Evolutionary conservation across 495 filamentous ascomycete genomes (phyloP), one percentile per base, ranked within the genome.

Genomic region (Penicillium bovifimosum): DNA sequence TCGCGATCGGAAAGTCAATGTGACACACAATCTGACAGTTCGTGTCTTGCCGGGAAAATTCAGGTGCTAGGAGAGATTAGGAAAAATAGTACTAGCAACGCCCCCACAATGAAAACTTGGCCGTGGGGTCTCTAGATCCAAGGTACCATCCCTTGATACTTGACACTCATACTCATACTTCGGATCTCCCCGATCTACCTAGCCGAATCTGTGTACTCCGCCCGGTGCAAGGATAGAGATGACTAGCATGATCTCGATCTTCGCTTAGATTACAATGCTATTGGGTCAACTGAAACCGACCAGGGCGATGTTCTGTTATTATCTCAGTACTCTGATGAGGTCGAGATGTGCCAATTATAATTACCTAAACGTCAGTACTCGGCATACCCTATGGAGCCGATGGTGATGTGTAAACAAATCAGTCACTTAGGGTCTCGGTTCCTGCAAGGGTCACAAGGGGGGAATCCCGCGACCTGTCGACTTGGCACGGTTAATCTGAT

Each of bases 371-470:
- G 4, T 24, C 2, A 24, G 20, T 24, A 24, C 20, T 24, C 2
- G 20, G 20, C 20, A 24, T 24, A 24, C 20, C n/a, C n/a, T n/a
- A 24, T 24, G 2, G 20, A 24, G 2, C 20, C 36, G 28, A 36
- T 36, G 18, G 13, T 42, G 48, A 41, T 41, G 16, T 16, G 35
- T 20, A 50, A n/a, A 50, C 3, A 26, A 20, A 1, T 6, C 7
- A 14, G 38, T 36, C 38, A 33, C 38, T 32, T 14, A 18, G 24
- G 18, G 10, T 33, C 33, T 31, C 29, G 9, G n/a, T 13, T 40
- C n/a, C 48, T 50, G 48, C 48, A 50, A 50, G 48, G 48, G 48
- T 41, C 39, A 9, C 6, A 36, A 50, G 41, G 47, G 47, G 32
- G 39, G 41, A 47, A 47, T 40, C 36, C 33, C 17, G 39, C 18